phyloP scores from a whole-genome alignment of 2,329 filamentous ascomycete genomes.

The Exophiala sideris region DNA sequence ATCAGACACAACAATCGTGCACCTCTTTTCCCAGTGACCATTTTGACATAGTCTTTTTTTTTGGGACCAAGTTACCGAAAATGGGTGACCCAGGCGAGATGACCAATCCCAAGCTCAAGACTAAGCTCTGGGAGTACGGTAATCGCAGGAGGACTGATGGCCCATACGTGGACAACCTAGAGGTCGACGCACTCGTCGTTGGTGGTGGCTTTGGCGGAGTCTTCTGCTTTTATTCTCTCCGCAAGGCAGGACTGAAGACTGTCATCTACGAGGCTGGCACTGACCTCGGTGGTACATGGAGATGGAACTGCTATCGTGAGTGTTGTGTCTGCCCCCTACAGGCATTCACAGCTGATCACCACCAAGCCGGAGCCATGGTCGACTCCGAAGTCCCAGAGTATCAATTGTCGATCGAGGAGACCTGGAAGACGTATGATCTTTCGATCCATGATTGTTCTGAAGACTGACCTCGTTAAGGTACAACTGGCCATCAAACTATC shows the following conservation, averaged over 20 bases:
- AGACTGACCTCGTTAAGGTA: slow-evolving; percentile 37
- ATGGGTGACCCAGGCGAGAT: slow-evolving; percentile 23
- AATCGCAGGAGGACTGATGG: slow-evolving; percentile 43
- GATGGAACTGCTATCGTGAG: slow-evolving; percentile 36
- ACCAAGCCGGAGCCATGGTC: slow-evolving; percentile 25
- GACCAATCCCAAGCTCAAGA: slow-evolving; percentile 35
- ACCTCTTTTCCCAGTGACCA: no score
- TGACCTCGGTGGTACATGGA: slow-evolving; percentile 41
- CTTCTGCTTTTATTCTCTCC: slow-evolving; percentile 52
- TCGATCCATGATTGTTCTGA: slow-evolving; percentile 5
- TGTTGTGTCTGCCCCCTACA: background rate
- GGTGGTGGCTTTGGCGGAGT: slow-evolving; percentile 41
- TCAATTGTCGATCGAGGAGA: slow-evolving; percentile 46
- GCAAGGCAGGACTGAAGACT: slow-evolving; percentile 48
- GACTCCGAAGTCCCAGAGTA: slow-evolving; percentile 47
- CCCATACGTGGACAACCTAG: slow-evolving; percentile 32
- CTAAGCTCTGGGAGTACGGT: slow-evolving; percentile 40
- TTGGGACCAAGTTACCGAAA: slow-evolving; percentile 31
- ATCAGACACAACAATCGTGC: no score
- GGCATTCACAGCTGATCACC: background rate
- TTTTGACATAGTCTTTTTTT: slow-evolving; percentile 28
- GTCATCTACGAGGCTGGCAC: slow-evolving; percentile 54
- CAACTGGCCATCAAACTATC: slow-evolving; percentile 46
- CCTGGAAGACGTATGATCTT: slow-evolving; percentile 40
- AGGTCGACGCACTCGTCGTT: slow-evolving; percentile 32